These are phyloP conservation scores for Cytospora leucostoma DNA, from an alignment of 2,329 filamentous ascomycete genomes.

Conservation along the genomic window DNA sequence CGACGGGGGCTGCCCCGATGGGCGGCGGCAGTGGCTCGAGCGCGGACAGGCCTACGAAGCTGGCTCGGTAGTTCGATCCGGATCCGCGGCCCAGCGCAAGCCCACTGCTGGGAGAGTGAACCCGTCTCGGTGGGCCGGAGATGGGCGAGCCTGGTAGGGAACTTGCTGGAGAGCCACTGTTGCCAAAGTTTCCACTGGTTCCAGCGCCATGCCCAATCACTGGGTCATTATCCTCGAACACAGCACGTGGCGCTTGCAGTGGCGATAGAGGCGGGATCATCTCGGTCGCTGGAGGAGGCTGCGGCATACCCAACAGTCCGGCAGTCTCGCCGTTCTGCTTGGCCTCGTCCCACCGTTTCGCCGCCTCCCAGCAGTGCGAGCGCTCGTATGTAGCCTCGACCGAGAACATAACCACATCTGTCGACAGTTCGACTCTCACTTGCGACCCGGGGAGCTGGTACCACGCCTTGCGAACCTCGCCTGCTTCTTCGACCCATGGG, in stretches of 20 bases:
- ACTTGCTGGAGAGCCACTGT: constrained; percentile 28
- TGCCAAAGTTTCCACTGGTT: constrained; percentile 6
- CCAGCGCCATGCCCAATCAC: constrained; percentile 9
- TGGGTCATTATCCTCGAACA: constrained; percentile 36
- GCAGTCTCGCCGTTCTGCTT: constrained; percentile 21
- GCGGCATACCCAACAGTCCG: constrained; percentile 35
- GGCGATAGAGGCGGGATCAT: constrained; percentile 30
- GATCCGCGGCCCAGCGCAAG: constrained; percentile 27
- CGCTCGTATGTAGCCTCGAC: constrained; percentile 62
- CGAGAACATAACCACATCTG: constrained; percentile 62
- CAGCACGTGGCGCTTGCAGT: constrained; percentile 34
- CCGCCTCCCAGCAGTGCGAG: constrained; percentile 58
- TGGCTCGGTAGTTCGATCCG: constrained; percentile 36
- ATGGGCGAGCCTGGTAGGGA: constrained; percentile 22
- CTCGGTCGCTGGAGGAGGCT: constrained; percentile 22
- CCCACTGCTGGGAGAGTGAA: constrained; percentile 20
- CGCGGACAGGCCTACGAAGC: constrained; percentile 36
- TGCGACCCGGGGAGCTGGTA: constrained; percentile 69
- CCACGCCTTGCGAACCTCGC: constrained; percentile 68
- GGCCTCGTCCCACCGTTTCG: constrained; percentile 49
- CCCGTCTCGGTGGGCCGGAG: constrained; percentile 22
- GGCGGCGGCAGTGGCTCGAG: constrained; percentile 38
- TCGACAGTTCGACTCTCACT: constrained; percentile 58
- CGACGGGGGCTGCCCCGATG: constrained; percentile 16
- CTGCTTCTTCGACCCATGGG: constrained; percentile 71